Evolutionary conservation across 768 basidiomycete species (phyloP), one percentile per base, ranked within the genome.

Genomic region (Kwoniella sp.): DNA sequence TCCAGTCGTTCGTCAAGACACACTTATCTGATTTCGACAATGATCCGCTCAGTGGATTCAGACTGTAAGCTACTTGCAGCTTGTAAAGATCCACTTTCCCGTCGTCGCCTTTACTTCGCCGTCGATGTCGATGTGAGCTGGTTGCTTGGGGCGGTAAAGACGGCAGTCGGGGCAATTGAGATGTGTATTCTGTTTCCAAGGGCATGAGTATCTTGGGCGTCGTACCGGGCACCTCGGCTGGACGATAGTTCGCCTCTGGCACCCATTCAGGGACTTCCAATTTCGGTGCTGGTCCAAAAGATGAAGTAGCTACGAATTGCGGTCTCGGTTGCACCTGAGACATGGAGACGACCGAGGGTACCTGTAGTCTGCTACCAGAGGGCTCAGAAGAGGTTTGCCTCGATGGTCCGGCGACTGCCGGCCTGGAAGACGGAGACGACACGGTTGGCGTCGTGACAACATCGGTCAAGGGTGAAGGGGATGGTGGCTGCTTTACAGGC

Each of bases 11-110:
- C 12, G 78, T 78, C 58, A 76, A 58, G 22, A 81, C 68, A 53
- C 76, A 77, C 65, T 81, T 81, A 23, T 63, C 72, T 23, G 75
- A 75, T 60, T 69, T 72, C 29, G 69, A 15, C 41, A 79, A 54
- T 52, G 68, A 60, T 23, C 71, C 73, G n/a, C 70, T 71, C 7
- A 81, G 20, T 5, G 79, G 78, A 30, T 78, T 81, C 20, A 76
- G 64, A 2, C 53, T 58, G 64, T 73, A 81, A 22, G 63, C 58
- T 0, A 70, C 63, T n/a, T 73, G 71, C 4, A 79, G 64, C 38
- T 70, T 63, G 30, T 66, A 67, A 20, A 78, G 62, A 52, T 76
- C 74, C 4, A 60, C 67, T 37, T 55, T 59, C 3, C 52, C 26
- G 23, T 73, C 73, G n/a, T 69, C 57, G 12, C 61, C 55, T 59